These are phyloP conservation scores for Capsicum chinense DNA, from an alignment of 257 asterid species.

Conservation along the genomic window DNA sequence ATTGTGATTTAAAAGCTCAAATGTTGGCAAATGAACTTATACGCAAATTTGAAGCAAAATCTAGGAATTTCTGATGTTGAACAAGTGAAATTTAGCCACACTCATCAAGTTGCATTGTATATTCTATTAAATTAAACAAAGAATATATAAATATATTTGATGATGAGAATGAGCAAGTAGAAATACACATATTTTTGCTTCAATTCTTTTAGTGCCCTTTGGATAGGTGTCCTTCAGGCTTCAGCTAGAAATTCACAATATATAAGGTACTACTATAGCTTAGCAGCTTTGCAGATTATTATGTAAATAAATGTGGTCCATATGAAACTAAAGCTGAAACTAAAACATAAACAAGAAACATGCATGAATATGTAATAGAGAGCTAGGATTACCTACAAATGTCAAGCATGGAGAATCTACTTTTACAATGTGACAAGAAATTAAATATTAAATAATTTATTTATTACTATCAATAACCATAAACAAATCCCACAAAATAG, in stretches of 20 bases:
- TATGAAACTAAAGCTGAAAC: slow-evolving; percentile 9
- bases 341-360: not conserved
- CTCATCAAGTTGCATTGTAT: too few relatives aligned
- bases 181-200: too few relatives aligned
- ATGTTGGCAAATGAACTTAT: too few relatives aligned
- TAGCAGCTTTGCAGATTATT: slow-evolving; percentile 24
- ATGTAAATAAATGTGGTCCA: slow-evolving; percentile 18
- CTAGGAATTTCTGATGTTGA: too few relatives aligned
- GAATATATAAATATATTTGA: not conserved
- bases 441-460: slow-evolving; percentile 23
- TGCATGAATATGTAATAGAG: not conserved
- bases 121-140: not conserved
- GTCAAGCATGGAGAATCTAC: slow-evolving; percentile 26
- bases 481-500: slow-evolving; percentile 32
- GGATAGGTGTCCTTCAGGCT: not conserved
- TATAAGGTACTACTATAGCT: not conserved
- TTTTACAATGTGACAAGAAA: slow-evolving; percentile 28
- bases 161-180: not conserved
- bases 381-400: slow-evolving; percentile 19
- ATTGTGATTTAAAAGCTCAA: too few relatives aligned
- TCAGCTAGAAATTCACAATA: not conserved
- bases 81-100: too few relatives aligned
- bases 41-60: too few relatives aligned
- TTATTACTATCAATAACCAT: slow-evolving; percentile 18
- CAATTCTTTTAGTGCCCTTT: slow-evolving; percentile 11